Evolutionary conservation across 1,139 yeast genomes (phyloP), one percentile per base, ranked within the genome.

Genomic region (Meyerozyma elateridarum): DNA sequence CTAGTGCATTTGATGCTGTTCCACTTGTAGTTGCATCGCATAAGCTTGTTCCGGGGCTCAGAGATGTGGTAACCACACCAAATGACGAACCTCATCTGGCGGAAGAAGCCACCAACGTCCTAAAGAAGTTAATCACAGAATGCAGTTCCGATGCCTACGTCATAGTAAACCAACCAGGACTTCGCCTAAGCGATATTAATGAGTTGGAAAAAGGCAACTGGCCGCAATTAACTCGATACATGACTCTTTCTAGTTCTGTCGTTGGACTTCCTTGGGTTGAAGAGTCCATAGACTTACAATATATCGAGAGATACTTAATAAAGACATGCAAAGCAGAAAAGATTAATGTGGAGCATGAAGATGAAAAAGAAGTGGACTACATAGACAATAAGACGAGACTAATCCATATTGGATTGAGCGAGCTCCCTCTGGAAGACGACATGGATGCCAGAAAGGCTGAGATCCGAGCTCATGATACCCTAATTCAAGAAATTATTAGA

Each of bases 71-170:
- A 17, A 42, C 52, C 4, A 38, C 48, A 6, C 40, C 45, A 21
- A 51, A 51, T 22, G 9, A 36, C 17, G 29, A 26, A 15, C 42
- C 51, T 12, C 58, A 52, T 21, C 15, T 19, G 32, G 29, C 64
- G 0, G 55, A 50, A 1, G 61, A 66, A n/a, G 76, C 73, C 8
- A 62, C 69, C 21, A 64, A 63, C 29, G 49, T 78, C 37, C 48
- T 78, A 11, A 64, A 69, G 32, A 63, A 71, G 35, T 52, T 76
- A 24, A 56, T 79, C 9, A 74, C 77, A 3, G 65, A 69, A 26
- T 87, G 95, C 48, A 60, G 78, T 1, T 74, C 89, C 0, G 84
- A 85, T 50, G 83, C 80, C 1, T 83, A 81, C 44, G 47, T 87
- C 2, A 54, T 85, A 11, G 64, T 85, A 1, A 74, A 83, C 46